Evolutionary conservation across 2,329 filamentous ascomycete genomes (phyloP), one percentile per base, ranked within the genome.

Genomic region (Neobulgaria alba): DNA sequence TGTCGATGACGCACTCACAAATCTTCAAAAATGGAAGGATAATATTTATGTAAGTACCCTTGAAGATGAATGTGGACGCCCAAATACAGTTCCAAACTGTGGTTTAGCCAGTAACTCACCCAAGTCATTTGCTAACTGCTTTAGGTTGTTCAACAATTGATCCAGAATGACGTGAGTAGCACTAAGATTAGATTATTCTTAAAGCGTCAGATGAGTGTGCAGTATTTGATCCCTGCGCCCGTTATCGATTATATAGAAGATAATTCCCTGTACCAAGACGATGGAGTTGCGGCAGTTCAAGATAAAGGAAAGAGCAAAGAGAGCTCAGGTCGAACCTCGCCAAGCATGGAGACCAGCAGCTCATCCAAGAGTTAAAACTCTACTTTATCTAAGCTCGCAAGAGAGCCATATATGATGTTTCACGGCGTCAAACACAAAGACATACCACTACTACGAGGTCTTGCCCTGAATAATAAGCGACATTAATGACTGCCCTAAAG

Each of bases 1-100:
- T 56, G 83, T 93, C 36, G 85, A 94, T 48, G 85, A 93, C 57
- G 88, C 89, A 2, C 71, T 95, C 33, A 79, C 82, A n/a, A 82
- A 77, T 33, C 68, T 95, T 34, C 81, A 87, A 58, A 75, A 79
- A 45, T 95, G 83, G 76, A 81, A 86, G 56, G 77, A 88, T 54
- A 92, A 94, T 53, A 79, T 62, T 30, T 53, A 48, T 29, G 49
- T 38, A 12, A 12, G 32, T 16, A n/a, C n/a, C n/a, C n/a, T n/a
- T n/a, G n/a, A n/a, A n/a, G n/a, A n/a, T n/a, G n/a, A n/a, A n/a
- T n/a, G n/a, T n/a, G n/a, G n/a, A n/a, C n/a, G n/a, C n/a, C n/a
- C n/a, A n/a, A n/a, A n/a, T n/a, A n/a, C n/a, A n/a, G n/a, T n/a
- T n/a, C n/a, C n/a, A n/a, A 15, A 35, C 8, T 26, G 7, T 26